phyloP scores from a whole-genome alignment of 306 rosid genomes.

The Cucurbita argyrosperma region DNA sequence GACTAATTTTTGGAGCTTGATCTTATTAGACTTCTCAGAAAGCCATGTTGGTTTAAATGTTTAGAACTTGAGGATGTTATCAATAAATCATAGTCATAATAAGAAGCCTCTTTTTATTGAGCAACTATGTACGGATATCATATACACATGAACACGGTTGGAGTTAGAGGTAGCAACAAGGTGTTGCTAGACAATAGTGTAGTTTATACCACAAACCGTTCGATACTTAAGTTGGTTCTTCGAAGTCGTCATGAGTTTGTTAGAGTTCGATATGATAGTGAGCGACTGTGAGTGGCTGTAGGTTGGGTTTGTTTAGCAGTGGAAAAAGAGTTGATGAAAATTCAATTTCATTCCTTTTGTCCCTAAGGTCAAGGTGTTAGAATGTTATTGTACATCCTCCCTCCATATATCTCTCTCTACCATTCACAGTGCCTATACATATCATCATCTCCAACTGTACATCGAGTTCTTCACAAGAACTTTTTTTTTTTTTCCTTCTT shows the following conservation, averaged over 20 bases:
- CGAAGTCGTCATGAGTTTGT: not conserved
- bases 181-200: not conserved
- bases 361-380: constrained; percentile 19
- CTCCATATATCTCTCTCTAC: not conserved
- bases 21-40: not conserved
- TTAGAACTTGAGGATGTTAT: not conserved
- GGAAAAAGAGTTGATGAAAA: not conserved
- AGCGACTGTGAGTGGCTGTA: not conserved
- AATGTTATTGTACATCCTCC: constrained; percentile 23
- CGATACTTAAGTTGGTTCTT: not conserved
- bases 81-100: not conserved
- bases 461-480: constrained; percentile 4
- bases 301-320: not conserved
- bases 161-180: too few species aligned
- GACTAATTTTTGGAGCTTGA: not conserved
- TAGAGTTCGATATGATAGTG: not conserved
- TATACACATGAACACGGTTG: not conserved
- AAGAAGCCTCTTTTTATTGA: not conserved
- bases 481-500: not conserved
- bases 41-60: not conserved
- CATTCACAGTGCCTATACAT: not conserved
- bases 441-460: constrained; percentile 19
- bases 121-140: not conserved
- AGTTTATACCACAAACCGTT: too few species aligned
- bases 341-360: constrained; percentile 10